A percentile compares a stretch with the other conserved stretches of the same genome.
Evolutionary conservation across 495 filamentous ascomycete genomes (phyloP).

Genomic region (Aspergillus saccharolyticus): DNA sequence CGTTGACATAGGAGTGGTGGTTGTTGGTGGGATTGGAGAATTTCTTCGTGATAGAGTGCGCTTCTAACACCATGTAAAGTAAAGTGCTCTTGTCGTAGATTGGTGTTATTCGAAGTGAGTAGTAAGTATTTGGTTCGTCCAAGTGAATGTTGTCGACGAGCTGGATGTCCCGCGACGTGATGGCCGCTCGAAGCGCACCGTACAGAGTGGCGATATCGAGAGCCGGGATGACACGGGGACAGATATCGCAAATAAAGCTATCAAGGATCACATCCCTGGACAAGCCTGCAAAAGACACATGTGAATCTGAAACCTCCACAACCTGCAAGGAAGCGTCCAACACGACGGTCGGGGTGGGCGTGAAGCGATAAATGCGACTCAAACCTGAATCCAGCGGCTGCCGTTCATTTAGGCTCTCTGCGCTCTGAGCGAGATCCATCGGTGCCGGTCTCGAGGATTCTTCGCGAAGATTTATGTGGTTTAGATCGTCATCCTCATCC

Average conservation of each 20-base stretch:
- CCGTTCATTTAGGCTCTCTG: background rate
- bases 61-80: slow-evolving; percentile 46
- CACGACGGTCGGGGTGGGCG: slow-evolving; percentile 46
- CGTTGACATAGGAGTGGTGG: slow-evolving; percentile 46
- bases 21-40: slow-evolving; percentile 12
- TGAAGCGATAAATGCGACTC: slow-evolving; percentile 41
- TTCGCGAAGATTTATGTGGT: background rate
- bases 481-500: background rate
- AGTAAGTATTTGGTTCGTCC: slow-evolving; percentile 22
- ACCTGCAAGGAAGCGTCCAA: slow-evolving; percentile 44
- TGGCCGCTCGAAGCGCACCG: slow-evolving; percentile 41
- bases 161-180: slow-evolving; percentile 31
- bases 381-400: slow-evolving; percentile 4
- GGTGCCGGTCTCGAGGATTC: background rate
- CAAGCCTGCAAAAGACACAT: slow-evolving; percentile 34
- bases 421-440: background rate
- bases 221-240: slow-evolving; percentile 30
- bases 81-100: slow-evolving; percentile 44
- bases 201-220: slow-evolving; percentile 36
- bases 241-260: slow-evolving; percentile 37
- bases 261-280: slow-evolving; percentile 37
- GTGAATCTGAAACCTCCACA: slow-evolving; percentile 46
- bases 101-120: slow-evolving; percentile 45
- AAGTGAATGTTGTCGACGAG: slow-evolving; percentile 26
- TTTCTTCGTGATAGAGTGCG: slow-evolving; percentile 30